Conservation (phyloP, 805 yeast genomes). For the Barnettozyma pratensis region DNA sequence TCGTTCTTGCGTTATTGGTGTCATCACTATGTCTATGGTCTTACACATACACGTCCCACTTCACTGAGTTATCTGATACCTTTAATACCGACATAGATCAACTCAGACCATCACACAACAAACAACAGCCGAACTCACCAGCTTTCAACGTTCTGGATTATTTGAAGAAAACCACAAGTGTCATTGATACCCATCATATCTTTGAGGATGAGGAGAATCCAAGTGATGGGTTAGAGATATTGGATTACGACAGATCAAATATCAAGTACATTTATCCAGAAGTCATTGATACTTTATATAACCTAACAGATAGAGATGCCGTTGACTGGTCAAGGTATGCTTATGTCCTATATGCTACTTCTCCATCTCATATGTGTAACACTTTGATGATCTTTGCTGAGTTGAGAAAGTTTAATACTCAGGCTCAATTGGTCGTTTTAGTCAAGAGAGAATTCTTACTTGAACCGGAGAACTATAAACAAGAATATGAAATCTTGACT, state of each 20-base stretch:
- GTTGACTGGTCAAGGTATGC: constrained; percentile 44
- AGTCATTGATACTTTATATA: constrained; percentile 17
- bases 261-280: constrained; percentile 22
- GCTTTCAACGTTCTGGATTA: constrained; percentile 35
- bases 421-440: constrained; percentile 44
- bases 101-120: too few relatives aligned
- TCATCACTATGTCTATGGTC: too few relatives aligned
- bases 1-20: too few relatives aligned
- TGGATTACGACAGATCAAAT: constrained; percentile 19
- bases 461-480: constrained; percentile 11
- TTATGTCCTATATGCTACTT: constrained; percentile 59
- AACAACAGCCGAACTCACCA: too few relatives aligned
- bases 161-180: background rate
- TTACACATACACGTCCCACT: too few relatives aligned
- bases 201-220: constrained; percentile 23
- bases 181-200: constrained; percentile 13
- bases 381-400: constrained; percentile 43
- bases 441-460: constrained; percentile 28
- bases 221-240: constrained; percentile 19
- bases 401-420: constrained; percentile 34
- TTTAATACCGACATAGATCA: too few relatives aligned
- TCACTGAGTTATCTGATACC: too few relatives aligned
- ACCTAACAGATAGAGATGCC: constrained; percentile 11
- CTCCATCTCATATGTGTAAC: constrained; percentile 43
- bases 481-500: constrained; percentile 9